Evolutionary conservation across 495 filamentous ascomycete genomes (phyloP).

Genomic region (Lasiosphaeria ovina): DNA sequence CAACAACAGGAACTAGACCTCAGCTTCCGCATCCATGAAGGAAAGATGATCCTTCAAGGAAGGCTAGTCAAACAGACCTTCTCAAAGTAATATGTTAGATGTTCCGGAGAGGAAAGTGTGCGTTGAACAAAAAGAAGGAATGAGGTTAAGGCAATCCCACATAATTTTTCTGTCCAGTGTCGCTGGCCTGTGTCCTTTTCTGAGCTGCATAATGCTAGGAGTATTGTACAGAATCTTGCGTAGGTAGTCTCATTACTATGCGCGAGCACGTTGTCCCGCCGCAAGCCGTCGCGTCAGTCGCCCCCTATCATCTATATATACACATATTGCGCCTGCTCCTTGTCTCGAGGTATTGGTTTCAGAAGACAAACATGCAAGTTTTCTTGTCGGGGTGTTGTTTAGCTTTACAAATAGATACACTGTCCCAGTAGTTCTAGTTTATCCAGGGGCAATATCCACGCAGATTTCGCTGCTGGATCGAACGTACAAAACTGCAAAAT

Average conservation of each 20-base stretch:
- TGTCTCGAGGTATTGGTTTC: too few species aligned
- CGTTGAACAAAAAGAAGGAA: not conserved
- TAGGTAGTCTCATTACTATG: not conserved
- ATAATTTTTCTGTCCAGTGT: not conserved
- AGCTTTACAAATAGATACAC: constrained; percentile 12
- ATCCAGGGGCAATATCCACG: not conserved
- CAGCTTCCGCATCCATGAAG: not conserved
- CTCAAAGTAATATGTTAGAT: not conserved
- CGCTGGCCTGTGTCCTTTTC: not conserved
- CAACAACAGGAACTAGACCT: constrained; percentile 7
- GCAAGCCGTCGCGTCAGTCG: too few species aligned
- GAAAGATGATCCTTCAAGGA: not conserved
- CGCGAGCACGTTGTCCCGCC: too few species aligned
- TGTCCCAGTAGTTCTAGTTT: not conserved
- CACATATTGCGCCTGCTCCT: too few species aligned
- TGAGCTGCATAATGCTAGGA: constrained; percentile 4
- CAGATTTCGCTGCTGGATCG: not conserved
- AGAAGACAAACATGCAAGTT: too few species aligned
- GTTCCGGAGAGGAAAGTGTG: not conserved
- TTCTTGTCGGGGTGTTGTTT: not conserved
- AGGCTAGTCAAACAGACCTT: not conserved
- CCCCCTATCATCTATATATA: not conserved
- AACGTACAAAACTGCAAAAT: not conserved
- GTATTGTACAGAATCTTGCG: constrained; percentile 6
- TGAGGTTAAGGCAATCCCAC: not conserved